Evolutionary conservation across 495 filamentous ascomycete genomes (phyloP).

Genomic region (Penicillium angulare): DNA sequence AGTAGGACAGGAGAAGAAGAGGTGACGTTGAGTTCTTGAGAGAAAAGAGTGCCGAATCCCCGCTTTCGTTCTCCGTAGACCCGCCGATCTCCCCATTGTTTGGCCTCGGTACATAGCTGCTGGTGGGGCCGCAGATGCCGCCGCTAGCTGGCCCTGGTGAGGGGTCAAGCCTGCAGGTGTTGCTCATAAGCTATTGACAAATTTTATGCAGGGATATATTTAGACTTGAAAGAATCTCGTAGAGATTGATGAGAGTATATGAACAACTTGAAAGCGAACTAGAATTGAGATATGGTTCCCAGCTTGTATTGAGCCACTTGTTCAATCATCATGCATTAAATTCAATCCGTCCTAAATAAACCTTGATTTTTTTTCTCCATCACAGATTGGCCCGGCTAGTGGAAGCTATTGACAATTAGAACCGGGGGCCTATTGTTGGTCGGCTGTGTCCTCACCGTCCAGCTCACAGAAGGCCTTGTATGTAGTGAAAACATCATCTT

Average conservation of each 20-base stretch:
- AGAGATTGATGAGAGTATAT: not conserved
- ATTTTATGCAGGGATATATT: no score
- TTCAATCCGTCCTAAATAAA: not conserved
- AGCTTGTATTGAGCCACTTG: no score
- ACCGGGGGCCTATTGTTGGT: slow-evolving; percentile 30
- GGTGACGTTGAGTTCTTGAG: no score
- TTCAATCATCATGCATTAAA: slow-evolving; percentile 2
- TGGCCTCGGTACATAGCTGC: not conserved
- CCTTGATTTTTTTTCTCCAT: no score
- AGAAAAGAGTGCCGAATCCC: not conserved
- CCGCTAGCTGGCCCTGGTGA: no score
- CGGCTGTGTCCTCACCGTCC: slow-evolving; percentile 48
- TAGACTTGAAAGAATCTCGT: no score
- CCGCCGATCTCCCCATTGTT: not conserved
- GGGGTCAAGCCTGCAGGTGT: no score
- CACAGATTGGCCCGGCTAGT: slow-evolving; percentile 22
- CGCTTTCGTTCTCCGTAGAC: not conserved
- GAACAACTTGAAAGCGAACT: not conserved
- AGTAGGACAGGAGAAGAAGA: not conserved
- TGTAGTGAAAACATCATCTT: slow-evolving; percentile 69
- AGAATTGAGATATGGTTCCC: no score
- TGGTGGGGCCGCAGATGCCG: not conserved
- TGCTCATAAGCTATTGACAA: no score
- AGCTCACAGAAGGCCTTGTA: slow-evolving; percentile 97
- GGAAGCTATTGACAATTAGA: slow-evolving; percentile 22